A percentile compares a stretch with the other conserved stretches of the same genome.
Conservation (phyloP, 1,284 basidiomycete genomes). For the Clitocybe nebularis region DNA sequence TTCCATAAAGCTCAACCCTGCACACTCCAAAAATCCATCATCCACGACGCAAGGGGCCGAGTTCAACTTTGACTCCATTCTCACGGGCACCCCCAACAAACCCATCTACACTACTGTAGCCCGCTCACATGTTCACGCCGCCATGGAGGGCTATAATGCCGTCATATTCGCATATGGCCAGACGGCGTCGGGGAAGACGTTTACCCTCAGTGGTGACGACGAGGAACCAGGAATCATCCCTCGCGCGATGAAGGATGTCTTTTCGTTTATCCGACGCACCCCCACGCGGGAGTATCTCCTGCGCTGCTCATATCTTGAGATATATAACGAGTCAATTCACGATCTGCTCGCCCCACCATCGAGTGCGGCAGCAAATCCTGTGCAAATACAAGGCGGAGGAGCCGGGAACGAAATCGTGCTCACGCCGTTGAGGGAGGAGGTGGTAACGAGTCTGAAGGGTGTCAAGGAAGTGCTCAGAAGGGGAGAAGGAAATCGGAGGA, state of each 20-base stretch:
- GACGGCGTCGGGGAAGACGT: conserved; percentile 91
- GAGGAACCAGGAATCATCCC: conserved; percentile 93
- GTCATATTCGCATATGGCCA: conserved; percentile 94
- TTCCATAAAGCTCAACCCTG: conserved; percentile 55
- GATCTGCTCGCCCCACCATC: conserved; percentile 77
- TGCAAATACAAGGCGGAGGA: conserved; percentile 69
- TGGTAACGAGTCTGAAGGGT: conserved; percentile 85
- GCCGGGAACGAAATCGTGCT: conserved; percentile 60
- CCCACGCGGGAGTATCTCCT: conserved; percentile 88
- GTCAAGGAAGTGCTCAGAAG: conserved; percentile 82
- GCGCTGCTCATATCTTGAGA: conserved; percentile 92
- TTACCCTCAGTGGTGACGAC: conserved; percentile 81
- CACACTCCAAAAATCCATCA: conserved; percentile 45
- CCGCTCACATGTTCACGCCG: conserved; percentile 81
- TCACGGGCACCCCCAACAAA: conserved; percentile 82
- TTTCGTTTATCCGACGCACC: conserved; percentile 68
- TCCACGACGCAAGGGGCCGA: conserved; percentile 20
- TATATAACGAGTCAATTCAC: conserved; percentile 94
- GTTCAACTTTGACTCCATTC: conserved; percentile 74
- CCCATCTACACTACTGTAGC: conserved; percentile 84
- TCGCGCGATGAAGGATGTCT: conserved; percentile 84
- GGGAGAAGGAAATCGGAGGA: conserved; percentile 86
- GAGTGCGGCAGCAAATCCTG: conserved; percentile 59
- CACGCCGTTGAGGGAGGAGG: conserved; percentile 81
- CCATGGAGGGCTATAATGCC: conserved; percentile 96